Conservation (phyloP, 495 filamentous ascomycete genomes). For the Tuber melanosporum region DNA sequence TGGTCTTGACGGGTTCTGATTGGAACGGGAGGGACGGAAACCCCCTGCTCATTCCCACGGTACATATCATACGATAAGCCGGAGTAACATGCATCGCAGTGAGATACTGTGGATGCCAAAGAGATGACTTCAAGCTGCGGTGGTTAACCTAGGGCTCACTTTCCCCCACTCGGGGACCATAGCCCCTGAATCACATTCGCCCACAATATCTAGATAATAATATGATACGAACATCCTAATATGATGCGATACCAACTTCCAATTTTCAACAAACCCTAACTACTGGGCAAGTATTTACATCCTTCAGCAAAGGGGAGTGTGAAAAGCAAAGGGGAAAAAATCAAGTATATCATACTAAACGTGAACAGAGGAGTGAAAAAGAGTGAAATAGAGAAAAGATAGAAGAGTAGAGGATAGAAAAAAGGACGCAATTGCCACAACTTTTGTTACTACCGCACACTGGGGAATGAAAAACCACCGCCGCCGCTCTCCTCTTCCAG, state of each 20-base stretch:
- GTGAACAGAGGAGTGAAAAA: not conserved
- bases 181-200: too few relatives aligned
- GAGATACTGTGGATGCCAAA: not conserved
- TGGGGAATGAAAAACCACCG: not conserved
- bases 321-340: not conserved
- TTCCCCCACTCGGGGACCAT: too few relatives aligned
- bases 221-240: too few relatives aligned
- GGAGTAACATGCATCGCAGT: not conserved
- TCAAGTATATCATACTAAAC: not conserved
- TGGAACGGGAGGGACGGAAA: not conserved
- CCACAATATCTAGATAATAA: too few relatives aligned
- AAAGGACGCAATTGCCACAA: not conserved
- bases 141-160: not conserved
- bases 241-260: not conserved
- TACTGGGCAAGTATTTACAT: not conserved
- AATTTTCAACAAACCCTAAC: not conserved
- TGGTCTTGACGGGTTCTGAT: not conserved
- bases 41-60: not conserved
- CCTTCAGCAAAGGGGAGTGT: not conserved
- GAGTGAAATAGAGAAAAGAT: not conserved
- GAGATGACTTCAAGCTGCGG: not conserved
- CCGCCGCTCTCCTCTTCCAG: not conserved
- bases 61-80: not conserved
- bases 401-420: not conserved
- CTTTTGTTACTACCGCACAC: conserved; percentile 1